Evolutionary conservation across 1,284 basidiomycete genomes (phyloP), one percentile per base, ranked within the genome.

Genomic region (Tetrapyrgos nigripes): DNA sequence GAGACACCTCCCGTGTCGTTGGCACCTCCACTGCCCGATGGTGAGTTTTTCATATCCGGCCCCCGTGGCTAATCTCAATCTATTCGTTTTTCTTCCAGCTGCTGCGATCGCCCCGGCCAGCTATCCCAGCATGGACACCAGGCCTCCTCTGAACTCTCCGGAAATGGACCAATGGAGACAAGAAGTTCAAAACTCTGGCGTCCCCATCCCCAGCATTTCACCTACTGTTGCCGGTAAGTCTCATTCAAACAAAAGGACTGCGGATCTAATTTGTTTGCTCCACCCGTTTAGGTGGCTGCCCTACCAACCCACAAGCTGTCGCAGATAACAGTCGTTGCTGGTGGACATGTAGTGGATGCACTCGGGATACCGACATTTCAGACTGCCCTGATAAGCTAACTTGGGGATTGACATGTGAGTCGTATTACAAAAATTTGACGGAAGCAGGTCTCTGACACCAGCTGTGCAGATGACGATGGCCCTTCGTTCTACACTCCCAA

Each of bases 291-390:
- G 80, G 80, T 64, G 86, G 88, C 53, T 94, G 91, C 65, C 70
- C 82, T 1, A 78, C 84, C 44, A 91, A 92, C 68, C 75, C 83
- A 0, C 79, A 71, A 2, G 87, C 88, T 5, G 84, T 83, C 8
- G 74, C 79, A 8, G 82, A 92, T 66, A 59, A 71, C 4, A 75
- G 75, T 13, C 81, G 84, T 27, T 92, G 91, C 74, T 95, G 93
- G 93, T 96, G 93, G 93, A 93, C 92, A 8, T 95, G 93, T 70
- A 85, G 88, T 68, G 86, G 91, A 43, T 94, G 91, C 77, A 85
- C 83, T 2, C 81, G 84, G 28, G 65, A 77, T 28, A 85, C 85
- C 11, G 93, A 95, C 70, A 83, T 95, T 64, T 83, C 82, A 45
- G 76, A 79, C 23, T 95, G 93, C 75, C 91, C 91, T 8, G 82